phyloP scores from a whole-genome alignment of 768 basidiomycete species.

The Tulasnella calospora region DNA sequence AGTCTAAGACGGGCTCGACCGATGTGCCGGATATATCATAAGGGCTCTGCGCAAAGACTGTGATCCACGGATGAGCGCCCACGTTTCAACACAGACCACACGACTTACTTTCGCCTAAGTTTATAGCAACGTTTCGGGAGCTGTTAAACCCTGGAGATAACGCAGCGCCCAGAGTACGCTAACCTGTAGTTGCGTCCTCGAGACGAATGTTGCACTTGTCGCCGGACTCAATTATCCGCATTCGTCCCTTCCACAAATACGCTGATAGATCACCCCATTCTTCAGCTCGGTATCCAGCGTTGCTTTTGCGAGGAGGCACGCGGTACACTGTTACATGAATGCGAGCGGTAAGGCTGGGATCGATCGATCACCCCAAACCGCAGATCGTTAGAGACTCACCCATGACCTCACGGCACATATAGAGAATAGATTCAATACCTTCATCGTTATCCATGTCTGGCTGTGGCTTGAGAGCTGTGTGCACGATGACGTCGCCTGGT shows the following conservation, averaged over 20 bases:
- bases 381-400: constrained; percentile 45
- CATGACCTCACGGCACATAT: constrained; percentile 85
- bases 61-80: neutral
- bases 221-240: constrained; percentile 78
- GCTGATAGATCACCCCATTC: constrained; percentile 84
- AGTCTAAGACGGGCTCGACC: constrained; percentile 94
- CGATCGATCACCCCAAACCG: neutral
- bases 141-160: neutral
- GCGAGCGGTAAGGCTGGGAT: neutral
- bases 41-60: constrained; percentile 81
- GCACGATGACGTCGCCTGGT: neutral
- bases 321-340: constrained; percentile 65
- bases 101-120: constrained; percentile 61
- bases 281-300: constrained; percentile 86
- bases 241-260: constrained; percentile 87
- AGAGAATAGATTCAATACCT: constrained; percentile 75
- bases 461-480: neutral
- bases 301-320: constrained; percentile 78
- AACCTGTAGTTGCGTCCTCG: constrained; percentile 77
- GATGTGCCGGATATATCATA: constrained; percentile 74
- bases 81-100: constrained; percentile 18
- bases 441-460: constrained; percentile 53
- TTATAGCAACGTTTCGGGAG: neutral
- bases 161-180: constrained; percentile 31
- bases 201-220: constrained; percentile 64